Evolutionary conservation across 2,329 filamentous ascomycete species (phyloP).

Genomic region (Mycosphaerella arachidis): DNA sequence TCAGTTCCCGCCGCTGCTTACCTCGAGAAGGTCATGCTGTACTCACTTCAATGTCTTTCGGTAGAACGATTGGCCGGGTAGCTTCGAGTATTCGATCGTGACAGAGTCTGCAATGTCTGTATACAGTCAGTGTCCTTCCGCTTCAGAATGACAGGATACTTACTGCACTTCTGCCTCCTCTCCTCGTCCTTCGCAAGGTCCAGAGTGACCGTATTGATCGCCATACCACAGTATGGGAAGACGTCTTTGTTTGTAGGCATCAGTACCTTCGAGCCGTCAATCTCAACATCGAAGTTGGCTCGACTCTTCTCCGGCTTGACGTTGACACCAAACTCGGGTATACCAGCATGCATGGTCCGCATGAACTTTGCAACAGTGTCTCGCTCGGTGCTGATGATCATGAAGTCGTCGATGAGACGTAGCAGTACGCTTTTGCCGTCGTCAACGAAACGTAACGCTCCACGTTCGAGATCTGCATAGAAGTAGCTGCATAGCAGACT

Average conservation of each 20-base stretch:
- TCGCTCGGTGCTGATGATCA: constrained; percentile 72
- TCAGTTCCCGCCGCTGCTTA: constrained; percentile 9
- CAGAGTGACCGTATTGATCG: constrained; percentile 70
- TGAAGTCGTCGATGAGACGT: constrained; percentile 85
- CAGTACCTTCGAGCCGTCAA: constrained; percentile 52
- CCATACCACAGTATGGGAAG: constrained; percentile 88
- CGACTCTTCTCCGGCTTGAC: constrained; percentile 77
- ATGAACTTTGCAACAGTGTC: constrained; percentile 68
- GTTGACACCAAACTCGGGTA: constrained; percentile 73
- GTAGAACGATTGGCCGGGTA: constrained; percentile 72
- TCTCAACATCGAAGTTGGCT: constrained; percentile 69
- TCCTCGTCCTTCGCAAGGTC: constrained; percentile 67
- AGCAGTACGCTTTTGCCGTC: constrained; percentile 59
- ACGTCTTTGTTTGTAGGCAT: constrained; percentile 34
- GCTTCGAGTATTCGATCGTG: constrained; percentile 70
- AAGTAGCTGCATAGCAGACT: constrained; percentile 91
- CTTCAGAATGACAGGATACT: constrained; percentile 28
- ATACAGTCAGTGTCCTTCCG: constrained; percentile 11
- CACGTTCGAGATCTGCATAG: constrained; percentile 78
- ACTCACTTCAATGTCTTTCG: constrained; percentile 62
- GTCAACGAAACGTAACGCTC: constrained; percentile 63
- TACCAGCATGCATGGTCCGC: constrained; percentile 70
- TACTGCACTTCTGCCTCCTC: constrained; percentile 49
- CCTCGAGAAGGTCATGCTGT: neutral
- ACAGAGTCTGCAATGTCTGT: constrained; percentile 63